phyloP scores from a whole-genome alignment of 176 grass and related monocot genomes.

The Aegilops speltoides region DNA sequence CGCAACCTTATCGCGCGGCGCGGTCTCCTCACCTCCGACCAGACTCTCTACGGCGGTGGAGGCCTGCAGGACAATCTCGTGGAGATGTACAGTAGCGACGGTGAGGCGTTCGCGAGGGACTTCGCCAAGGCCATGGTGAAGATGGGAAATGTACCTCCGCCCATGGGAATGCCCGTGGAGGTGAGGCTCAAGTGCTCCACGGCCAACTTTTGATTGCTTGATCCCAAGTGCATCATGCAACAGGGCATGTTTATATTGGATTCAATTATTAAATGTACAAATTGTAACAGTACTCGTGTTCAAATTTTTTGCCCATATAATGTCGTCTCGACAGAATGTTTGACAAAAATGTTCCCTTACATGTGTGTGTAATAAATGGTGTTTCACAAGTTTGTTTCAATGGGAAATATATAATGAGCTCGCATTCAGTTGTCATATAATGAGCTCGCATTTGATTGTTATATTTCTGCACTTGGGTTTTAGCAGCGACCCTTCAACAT shows the following conservation, averaged over 20 bases:
- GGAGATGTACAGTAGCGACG: conserved; percentile 17
- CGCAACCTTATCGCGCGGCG: conserved; percentile 34
- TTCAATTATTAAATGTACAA: background rate
- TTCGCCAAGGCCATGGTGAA: conserved; percentile 59
- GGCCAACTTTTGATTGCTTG: conserved; percentile 36
- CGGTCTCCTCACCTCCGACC: conserved; percentile 60
- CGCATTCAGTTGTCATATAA: no score
- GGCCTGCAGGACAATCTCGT: conserved; percentile 34
- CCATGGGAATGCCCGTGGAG: conserved; percentile 31
- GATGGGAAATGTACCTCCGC: conserved; percentile 50
- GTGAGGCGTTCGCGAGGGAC: conserved; percentile 33
- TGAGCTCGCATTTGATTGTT: no score
- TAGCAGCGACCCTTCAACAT: no score
- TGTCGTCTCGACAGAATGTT: no score
- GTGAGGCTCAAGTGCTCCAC: conserved; percentile 52
- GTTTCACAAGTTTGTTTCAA: no score
- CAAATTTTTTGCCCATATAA: no score
- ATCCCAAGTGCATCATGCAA: no score
- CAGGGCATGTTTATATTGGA: background rate
- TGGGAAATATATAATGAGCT: no score
- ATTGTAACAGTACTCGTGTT: background rate
- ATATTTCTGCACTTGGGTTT: no score
- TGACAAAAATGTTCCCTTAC: no score
- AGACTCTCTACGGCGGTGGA: conserved; percentile 46
- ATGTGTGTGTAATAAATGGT: no score